Evolutionary conservation across 2,329 filamentous ascomycete genomes (phyloP).

Genomic region (Davidsoniella eucalypti): DNA sequence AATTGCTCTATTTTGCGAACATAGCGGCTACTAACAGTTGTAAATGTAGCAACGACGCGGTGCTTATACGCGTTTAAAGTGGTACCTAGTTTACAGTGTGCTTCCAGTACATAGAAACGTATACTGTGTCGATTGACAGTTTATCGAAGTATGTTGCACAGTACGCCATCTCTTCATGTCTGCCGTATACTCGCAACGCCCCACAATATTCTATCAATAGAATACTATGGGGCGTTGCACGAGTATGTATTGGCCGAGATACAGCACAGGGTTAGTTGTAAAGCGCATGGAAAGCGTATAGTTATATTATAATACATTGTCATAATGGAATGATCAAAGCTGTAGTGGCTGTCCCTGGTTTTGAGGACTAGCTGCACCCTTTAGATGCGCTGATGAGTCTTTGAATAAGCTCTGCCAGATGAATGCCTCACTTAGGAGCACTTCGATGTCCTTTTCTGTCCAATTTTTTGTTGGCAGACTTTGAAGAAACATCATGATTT

Average conservation of each 20-base stretch:
- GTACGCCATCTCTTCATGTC: not conserved
- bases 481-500: constrained; percentile 99
- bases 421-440: constrained; percentile 87
- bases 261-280: not conserved
- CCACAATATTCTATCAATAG: too few species aligned
- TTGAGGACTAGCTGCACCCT: constrained; percentile 29
- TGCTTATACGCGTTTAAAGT: not conserved
- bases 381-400: constrained; percentile 78
- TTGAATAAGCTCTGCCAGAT: constrained; percentile 98
- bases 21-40: not conserved
- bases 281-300: not conserved
- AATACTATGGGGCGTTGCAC: too few species aligned
- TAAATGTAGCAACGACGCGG: constrained; percentile 1
- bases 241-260: not conserved
- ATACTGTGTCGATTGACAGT: not conserved
- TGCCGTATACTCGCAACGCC: not conserved
- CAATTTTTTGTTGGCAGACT: constrained; percentile 80
- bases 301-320: too few species aligned
- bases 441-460: constrained; percentile 96
- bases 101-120: not conserved
- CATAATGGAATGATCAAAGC: constrained; percentile 11
- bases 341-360: constrained; percentile 27
- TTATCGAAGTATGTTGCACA: not conserved
- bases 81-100: not conserved
- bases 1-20: not conserved